phyloP scores from a whole-genome alignment of 441 rosid genomes.

The Gossypium lobatum region DNA sequence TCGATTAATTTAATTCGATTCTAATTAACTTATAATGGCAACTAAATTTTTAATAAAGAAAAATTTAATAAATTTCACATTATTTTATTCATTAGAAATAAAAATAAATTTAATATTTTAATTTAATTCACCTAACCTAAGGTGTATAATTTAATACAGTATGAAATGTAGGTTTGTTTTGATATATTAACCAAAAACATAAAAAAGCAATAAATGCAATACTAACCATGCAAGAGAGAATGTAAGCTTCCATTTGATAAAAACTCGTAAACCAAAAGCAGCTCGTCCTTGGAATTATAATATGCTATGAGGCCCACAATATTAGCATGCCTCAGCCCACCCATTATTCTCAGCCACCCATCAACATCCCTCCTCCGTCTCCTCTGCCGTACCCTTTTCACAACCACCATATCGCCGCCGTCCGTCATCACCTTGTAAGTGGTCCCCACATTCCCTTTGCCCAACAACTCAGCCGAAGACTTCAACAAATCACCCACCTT shows the following conservation, averaged over 20 bases:
- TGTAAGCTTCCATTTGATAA: conserved; percentile 40
- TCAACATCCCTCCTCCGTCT: conserved; percentile 33
- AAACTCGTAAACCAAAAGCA: conserved; percentile 43
- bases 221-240: conserved; percentile 38
- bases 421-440: conserved; percentile 43
- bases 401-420: conserved; percentile 31
- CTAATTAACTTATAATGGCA: no score
- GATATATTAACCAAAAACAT: neutral
- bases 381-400: conserved; percentile 40
- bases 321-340: conserved; percentile 35
- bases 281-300: conserved; percentile 31
- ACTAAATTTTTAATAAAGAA: no score
- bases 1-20: no score
- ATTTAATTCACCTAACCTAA: no score
- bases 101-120: no score
- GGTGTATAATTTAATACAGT: no score
- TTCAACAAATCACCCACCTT: conserved; percentile 37
- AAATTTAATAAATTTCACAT: no score
- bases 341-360: conserved; percentile 31
- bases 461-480: conserved; percentile 49
- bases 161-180: no score
- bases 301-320: conserved; percentile 40
- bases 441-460: conserved; percentile 43
- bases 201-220: neutral
- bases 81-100: no score